Evolutionary conservation across 2,329 filamentous ascomycete species (phyloP), one percentile per base, ranked within the genome.

Genomic region (Pleoardoris graminearum): DNA sequence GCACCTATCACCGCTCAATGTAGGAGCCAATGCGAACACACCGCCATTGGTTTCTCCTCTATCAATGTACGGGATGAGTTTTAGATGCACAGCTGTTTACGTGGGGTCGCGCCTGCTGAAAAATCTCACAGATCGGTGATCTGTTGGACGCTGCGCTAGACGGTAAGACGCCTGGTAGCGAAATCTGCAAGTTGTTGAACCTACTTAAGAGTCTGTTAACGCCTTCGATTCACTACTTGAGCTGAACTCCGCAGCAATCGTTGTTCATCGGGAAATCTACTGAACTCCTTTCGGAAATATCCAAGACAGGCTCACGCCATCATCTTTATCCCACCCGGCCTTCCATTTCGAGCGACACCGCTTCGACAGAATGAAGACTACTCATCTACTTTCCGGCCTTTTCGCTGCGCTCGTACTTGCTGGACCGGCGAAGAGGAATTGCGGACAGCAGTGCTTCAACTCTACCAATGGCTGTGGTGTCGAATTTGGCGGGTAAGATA

Each of bases 401-500:
- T 33, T 61, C n/a, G 37, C 50, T 12, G 39, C 41, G 6, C 14
- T 55, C 8, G 48, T 39, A 1, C 16, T 57, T 14, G 54, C 58
- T 16, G 49, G 57, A 2, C 61, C 60, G 3, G 61, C 51, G 8
- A 57, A 55, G 41, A 60, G 52, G 27, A 49, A 57, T 29, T 67
- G 66, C 38, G 57, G 54, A 17, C 38, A 32, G 25, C 58, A 60
- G 37, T 63, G 63, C n/a, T 61, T 59, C 45, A 38, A 54, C 14
- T 32, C 53, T n/a, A 57, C 57, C 1, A 64, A 68, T 44, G 50
- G 53, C 8, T 68, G 66, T 33, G 55, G 53, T 21, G 38, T 49
- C 38, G 19, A 38, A n/a, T 66, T 61, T 44, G 57, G 63, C 25
- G 63, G 57, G 66, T 64, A 55, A 19, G 23, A n/a, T 25, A n/a